Evolutionary conservation across 2,329 filamentous ascomycete species (phyloP).

Genomic region (Thielaviopsis ethacetica): DNA sequence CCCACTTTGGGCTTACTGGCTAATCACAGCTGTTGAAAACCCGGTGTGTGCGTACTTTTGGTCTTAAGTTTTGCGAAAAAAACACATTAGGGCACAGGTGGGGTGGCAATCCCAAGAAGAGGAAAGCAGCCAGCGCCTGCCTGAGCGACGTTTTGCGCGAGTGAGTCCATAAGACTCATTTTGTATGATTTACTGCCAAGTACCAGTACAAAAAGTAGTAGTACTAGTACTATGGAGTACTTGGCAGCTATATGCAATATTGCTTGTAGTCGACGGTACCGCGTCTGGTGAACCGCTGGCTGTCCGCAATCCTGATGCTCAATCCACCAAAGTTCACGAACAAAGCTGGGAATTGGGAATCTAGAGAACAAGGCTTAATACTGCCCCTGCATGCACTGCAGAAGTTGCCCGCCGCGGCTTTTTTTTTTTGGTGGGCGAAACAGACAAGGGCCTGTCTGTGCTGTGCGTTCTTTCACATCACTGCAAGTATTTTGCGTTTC

Average conservation of each 20-base stretch:
- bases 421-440: not conserved
- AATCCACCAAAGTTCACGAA: not conserved
- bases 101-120: constrained; percentile 8
- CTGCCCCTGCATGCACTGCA: not conserved
- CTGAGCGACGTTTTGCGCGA: not conserved
- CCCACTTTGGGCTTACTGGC: constrained; percentile 8
- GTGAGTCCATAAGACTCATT: not conserved
- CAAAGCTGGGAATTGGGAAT: not conserved
- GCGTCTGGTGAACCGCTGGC: not conserved
- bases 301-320: not conserved
- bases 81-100: constrained; percentile 11
- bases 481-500: not conserved
- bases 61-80: constrained; percentile 2
- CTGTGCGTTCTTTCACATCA: not conserved
- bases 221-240: not conserved
- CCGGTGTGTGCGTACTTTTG: constrained; percentile 11
- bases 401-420: not conserved
- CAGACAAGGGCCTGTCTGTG: not conserved
- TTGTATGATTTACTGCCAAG: too few species aligned
- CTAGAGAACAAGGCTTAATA: not conserved
- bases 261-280: not conserved
- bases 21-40: constrained; percentile 7
- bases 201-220: not conserved
- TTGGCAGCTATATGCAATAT: not conserved
- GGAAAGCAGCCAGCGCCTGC: not conserved